These are phyloP conservation scores for Arbutus unedo DNA, from an alignment of 148 eudicot genomes.

Conservation along the genomic window DNA sequence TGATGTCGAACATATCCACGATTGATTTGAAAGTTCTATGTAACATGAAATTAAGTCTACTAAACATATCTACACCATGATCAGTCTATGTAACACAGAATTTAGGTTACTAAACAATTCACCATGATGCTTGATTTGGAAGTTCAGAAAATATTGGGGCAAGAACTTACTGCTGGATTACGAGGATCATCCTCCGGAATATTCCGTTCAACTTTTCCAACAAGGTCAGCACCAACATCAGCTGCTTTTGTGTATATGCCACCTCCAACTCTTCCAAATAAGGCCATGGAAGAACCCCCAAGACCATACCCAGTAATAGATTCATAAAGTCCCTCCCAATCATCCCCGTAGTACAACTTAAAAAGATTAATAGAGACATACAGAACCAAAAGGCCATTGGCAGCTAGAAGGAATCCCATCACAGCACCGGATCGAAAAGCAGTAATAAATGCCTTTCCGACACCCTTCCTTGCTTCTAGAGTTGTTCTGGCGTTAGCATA, in stretches of 20 bases:
- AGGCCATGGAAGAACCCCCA: conserved; percentile 17
- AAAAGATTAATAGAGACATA: conserved; percentile 9
- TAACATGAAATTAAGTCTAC: not conserved
- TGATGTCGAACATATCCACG: not conserved
- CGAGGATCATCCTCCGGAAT: conserved; percentile 23
- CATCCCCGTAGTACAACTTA: conserved; percentile 21
- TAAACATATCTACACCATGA: not conserved
- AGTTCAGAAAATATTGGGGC: not conserved
- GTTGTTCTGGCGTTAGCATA: conserved; percentile 22
- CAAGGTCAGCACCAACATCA: conserved; percentile 20
- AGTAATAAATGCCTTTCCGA: conserved; percentile 16
- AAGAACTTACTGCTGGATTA: conserved; percentile 19
- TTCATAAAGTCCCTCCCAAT: conserved; percentile 23
- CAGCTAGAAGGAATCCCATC: conserved; percentile 23
- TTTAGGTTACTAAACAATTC: not conserved
- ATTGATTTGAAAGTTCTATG: not conserved
- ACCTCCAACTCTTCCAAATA: conserved; percentile 22
- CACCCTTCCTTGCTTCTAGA: conserved; percentile 22
- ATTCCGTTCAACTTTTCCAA: conserved; percentile 18
- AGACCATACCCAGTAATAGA: conserved; percentile 22
- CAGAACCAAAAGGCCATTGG: conserved; percentile 24
- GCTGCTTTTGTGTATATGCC: conserved; percentile 23
- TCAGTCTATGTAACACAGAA: not conserved
- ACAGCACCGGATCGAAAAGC: conserved; percentile 21
- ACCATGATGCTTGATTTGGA: not conserved